Percentiles rank a stretch among this genome's conserved stretches.
Evolutionary conservation across 257 asterid species (phyloP).

Genomic region (Voacanga thouarsii): DNA sequence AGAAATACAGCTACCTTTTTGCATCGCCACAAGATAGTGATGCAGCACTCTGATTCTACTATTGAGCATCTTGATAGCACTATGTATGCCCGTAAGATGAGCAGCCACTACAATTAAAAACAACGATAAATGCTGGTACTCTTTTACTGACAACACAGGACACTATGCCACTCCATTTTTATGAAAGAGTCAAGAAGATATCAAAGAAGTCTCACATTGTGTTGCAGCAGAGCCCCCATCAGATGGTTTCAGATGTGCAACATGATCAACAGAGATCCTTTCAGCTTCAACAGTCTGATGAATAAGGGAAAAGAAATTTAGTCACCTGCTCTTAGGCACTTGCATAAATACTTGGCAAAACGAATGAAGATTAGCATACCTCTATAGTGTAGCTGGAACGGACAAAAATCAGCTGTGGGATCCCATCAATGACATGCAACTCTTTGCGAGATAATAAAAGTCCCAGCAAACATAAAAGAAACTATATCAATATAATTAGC

Average conservation of each 20-base stretch:
- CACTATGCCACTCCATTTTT: background rate
- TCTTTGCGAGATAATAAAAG: conserved; percentile 44
- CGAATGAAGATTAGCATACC: conserved; percentile 41
- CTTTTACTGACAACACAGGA: background rate
- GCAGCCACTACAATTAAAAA: conserved; percentile 67
- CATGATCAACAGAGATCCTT: conserved; percentile 95
- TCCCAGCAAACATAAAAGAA: conserved; percentile 17
- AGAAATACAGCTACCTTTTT: conserved; percentile 57
- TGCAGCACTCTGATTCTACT: conserved; percentile 86
- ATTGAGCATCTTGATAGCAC: conserved; percentile 94
- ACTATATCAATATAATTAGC: background rate
- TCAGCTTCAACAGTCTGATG: conserved; percentile 98
- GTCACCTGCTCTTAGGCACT: conserved; percentile 12
- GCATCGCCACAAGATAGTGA: conserved; percentile 86
- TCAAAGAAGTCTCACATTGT: conserved; percentile 52
- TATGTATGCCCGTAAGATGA: conserved; percentile 94
- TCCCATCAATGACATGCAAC: conserved; percentile 88
- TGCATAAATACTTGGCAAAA: background rate
- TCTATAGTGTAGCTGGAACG: conserved; percentile 87
- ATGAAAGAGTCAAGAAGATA: background rate
- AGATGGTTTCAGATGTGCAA: conserved; percentile 95
- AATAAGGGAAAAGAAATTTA: conserved; percentile 16
- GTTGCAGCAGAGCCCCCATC: conserved; percentile 99
- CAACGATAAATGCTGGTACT: background rate
- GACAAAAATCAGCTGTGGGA: conserved; percentile 91